Conservation (phyloP, 192 early-diverging fungal genomes). For the Backusella mclennaniae region DNA sequence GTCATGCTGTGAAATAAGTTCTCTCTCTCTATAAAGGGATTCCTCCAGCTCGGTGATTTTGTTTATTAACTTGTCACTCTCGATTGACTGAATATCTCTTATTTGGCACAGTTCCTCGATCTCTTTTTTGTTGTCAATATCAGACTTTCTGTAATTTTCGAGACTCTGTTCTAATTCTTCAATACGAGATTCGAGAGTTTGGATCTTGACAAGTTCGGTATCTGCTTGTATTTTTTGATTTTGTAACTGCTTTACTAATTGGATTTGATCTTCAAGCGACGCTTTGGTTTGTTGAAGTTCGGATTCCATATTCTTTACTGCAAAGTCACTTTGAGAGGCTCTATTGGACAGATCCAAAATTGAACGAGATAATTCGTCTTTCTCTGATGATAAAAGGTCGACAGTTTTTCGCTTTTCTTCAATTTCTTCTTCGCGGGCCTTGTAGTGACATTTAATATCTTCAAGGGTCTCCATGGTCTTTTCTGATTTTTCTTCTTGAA, state of each 20-base stretch:
- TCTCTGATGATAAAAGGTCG: slow-evolving; percentile 13
- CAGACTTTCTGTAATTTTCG: neutral
- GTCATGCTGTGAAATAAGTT: slow-evolving; percentile 2
- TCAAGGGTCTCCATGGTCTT: slow-evolving; percentile 17
- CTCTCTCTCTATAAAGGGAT: neutral
- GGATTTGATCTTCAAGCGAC: neutral
- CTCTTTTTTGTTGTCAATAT: slow-evolving; percentile 1
- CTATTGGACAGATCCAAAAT: slow-evolving; percentile 13
- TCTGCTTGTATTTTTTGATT: neutral
- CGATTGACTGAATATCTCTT: neutral
- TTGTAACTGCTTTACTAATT: slow-evolving; percentile 2
- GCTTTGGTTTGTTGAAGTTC: slow-evolving; percentile 8
- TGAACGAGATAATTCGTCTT: slow-evolving; percentile 8
- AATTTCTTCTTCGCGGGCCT: slow-evolving; percentile 28
- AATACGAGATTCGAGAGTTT: slow-evolving; percentile 5
- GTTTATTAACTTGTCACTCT: neutral
- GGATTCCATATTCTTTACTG: neutral
- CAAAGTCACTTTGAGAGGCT: slow-evolving; percentile 14
- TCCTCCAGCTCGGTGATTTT: slow-evolving; percentile 11
- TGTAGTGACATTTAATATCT: slow-evolving; percentile 28
- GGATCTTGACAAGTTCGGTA: slow-evolving; percentile 9
- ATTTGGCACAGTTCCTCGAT: neutral
- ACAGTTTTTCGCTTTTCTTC: slow-evolving; percentile 26
- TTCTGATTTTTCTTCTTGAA: slow-evolving; percentile 28
- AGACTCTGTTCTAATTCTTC: neutral